Base-by-base conservation (phyloP, 345 rosid species). In the Noccaea bulbosa region DNA sequence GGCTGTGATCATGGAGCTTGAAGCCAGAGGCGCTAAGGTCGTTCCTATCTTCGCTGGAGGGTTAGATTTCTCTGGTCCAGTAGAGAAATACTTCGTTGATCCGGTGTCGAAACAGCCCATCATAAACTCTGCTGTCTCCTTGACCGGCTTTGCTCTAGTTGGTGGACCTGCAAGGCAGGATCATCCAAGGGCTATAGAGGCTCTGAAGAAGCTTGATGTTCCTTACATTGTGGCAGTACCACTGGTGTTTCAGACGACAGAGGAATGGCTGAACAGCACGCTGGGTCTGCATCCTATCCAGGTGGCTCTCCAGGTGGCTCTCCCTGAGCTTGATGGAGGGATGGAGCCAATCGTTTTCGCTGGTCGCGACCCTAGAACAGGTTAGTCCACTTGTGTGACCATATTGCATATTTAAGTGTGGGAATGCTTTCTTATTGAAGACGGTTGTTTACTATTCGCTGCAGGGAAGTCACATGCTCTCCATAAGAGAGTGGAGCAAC, bases 131-230 rank as follows among this genome's bases (percentile, higher is more conserved):
- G 95, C 66, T 41, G 68, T 94, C 12, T 91, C 97, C 2, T 79
- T 94, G 69, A 94, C 99, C 12, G 97, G 99, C 4, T 94, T 94
- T 69, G 99, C 99, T 46, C 90, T 94, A 38, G 99, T 94, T 41
- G 99, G 99, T 39, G 99, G 99, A 45, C 99, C 99, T 4, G 97
- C 99, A 15, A 89, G 97, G 88, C 97, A 94, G 80, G 99, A 94
- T 56, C 99, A 94, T 77, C 96, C 95, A 0, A 85, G 97, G 82
- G 99, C 99, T 32, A 70, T 94, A 16, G 92, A 94, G 83, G 99
- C 93, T 7, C 57, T 94, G 79, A 88, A 11, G 70, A 94, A 91
- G 89, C 97, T 91, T 2, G 87, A 94, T 58, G 97, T 91, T 73
- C 99, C 99, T 73, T 94, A 94, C 70, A 51, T 91, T 17, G 97